Base-by-base conservation (phyloP, 495 filamentous ascomycete species). In the Neurospora sp. region DNA sequence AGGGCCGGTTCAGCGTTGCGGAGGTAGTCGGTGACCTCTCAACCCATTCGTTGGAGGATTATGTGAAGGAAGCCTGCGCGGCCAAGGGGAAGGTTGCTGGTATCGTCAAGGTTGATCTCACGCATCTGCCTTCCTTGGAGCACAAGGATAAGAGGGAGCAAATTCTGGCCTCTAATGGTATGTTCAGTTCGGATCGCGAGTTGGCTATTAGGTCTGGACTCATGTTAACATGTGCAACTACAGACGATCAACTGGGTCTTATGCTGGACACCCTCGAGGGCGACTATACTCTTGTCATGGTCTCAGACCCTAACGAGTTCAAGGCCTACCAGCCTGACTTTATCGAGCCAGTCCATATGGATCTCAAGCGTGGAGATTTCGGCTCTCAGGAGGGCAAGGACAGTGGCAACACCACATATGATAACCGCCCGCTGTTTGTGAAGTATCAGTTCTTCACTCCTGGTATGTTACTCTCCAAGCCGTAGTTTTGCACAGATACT, bases 401-500 rank as follows among this genome's bases (percentile, higher is more conserved):
- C 41, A 73, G 76, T 27, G 10, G n/a, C 22, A 76, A 76, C 69
- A 71, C 77, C 70, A 76, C 73, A 80, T 35, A 27, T 16, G 77
- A 83, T 35, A 78, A 76, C 38, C 81, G 84, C 27, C 90, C 92
- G 40, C 82, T 99, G 68, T 99, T 99, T 78, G 89, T 94, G 81
- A 91, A 90, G 77, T 99, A 99, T 79, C 91, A 96, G 78, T 98
- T 91, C 83, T 90, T 99, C 38, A 93, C 89, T 22, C 93, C 94
- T 77, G 86, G 85, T 80, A 74, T 70, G 77, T 53, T 37, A 37
- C 6, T 37, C 35, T 37, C 35, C 35, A 6, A 37, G 35, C 35
- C 35, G 35, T 37, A 37, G 35, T 37, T 37, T 37, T 37, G 35
- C 35, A 37, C 35, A 37, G 35, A 37, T 37, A 2, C 6, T 45